A percentile compares a stretch with the other conserved stretches of the same genome.
phyloP scores from a whole-genome alignment of 179 eudicot genomes.

The Actinidia chinensis region DNA sequence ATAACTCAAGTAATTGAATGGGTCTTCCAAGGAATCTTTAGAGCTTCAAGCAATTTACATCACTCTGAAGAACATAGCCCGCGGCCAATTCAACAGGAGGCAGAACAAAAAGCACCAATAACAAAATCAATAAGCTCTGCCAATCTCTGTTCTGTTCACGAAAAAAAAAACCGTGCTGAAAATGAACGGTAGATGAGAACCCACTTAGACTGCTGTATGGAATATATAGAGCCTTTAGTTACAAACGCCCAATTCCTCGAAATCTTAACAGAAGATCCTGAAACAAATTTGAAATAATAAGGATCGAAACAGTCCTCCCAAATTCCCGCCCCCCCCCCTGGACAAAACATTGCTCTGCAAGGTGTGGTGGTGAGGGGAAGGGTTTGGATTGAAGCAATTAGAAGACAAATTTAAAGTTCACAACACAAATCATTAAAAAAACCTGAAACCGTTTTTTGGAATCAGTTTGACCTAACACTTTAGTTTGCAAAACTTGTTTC shows the following conservation, averaged over 20 bases:
- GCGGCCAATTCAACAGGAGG: conserved; percentile 32
- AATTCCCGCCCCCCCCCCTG: background rate
- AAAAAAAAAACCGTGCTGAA: conserved; percentile 2
- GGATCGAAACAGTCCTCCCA: background rate
- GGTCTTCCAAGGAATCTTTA: conserved; percentile 47
- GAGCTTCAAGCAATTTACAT: conserved; percentile 47
- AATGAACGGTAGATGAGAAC: background rate
- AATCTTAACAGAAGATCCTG: conserved; percentile 1
- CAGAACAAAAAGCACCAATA: conserved; percentile 19
- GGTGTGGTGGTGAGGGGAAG: too few relatives aligned
- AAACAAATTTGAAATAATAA: background rate
- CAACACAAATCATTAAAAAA: background rate
- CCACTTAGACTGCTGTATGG: background rate
- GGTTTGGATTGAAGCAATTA: too few relatives aligned
- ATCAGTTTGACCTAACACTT: background rate
- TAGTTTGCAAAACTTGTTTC: too few relatives aligned
- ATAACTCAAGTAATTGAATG: conserved; percentile 36
- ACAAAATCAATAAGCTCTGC: conserved; percentile 5
- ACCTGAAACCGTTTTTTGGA: background rate
- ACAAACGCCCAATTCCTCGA: background rate
- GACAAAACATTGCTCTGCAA: too few relatives aligned
- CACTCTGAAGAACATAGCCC: conserved; percentile 40
- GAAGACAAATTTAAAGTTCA: background rate
- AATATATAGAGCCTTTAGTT: background rate
- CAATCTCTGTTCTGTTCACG: conserved; percentile 13